Base-by-base conservation (phyloP, 2,329 filamentous ascomycete genomes). In the Emmonsia crescens region DNA sequence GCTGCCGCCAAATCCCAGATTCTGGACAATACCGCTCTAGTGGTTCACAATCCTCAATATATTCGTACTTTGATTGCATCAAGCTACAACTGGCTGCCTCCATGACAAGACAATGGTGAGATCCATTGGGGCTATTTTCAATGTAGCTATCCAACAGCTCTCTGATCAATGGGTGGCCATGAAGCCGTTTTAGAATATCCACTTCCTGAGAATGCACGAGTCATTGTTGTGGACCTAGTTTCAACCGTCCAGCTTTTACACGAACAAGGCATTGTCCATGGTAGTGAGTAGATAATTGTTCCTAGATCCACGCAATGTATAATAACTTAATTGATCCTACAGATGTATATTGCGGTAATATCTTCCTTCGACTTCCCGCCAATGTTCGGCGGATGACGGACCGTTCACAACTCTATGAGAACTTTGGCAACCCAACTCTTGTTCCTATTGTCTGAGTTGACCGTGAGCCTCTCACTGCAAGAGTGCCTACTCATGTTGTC, bases 291-390 rank as follows among this genome's bases (percentile, higher is more conserved):
- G 60, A 62, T 59, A 59, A 63, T 38, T 42, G 10, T 42, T 61
- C 51, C 56, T 61, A 58, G 31, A 57, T 61, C 6, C 57, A 60
- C 42, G 48, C 55, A 61, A 16, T 60, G 33, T 59, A 21, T 62
- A 49, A n/a, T n/a, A n/a, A n/a, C n/a, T n/a, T n/a, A n/a, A 61
- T 38, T 42, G 60, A 60, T 61, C 31, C 49, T 59, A 60, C 51
- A 64, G 64, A 65, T 64, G 2, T 65, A 44, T 62, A 65, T 56
- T 61, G 60, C 27, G 62, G 62, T 58, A 65, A 64, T 56, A 61
- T 65, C 36, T 61, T 65, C 24, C 64, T 65, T 62, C 59, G 46
- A 49, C 62, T 65, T 57, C 60, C 64, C 24, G 4, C 55, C 9
- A 31, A 56, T 21, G 16, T 64, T 60, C 59, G 56, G 49, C 51